These are phyloP conservation scores for Candida vaughaniae DNA, from an alignment of 805 yeast genomes.

Conservation along the genomic window DNA sequence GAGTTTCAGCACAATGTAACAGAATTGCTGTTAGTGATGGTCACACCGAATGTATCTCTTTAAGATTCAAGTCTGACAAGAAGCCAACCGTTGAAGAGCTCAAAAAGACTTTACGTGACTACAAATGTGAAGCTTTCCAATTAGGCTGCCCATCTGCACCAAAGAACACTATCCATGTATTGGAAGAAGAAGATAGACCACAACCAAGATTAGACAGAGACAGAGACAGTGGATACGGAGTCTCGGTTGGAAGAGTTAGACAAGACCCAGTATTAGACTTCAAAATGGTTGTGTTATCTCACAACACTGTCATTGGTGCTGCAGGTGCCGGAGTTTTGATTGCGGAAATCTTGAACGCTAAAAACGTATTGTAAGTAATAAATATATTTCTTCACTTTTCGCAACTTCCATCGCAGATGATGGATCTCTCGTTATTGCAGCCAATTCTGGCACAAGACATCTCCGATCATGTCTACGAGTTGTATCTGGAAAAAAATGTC, in stretches of 20 bases:
- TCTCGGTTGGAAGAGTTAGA: constrained; percentile 91
- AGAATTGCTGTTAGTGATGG: constrained; percentile 97
- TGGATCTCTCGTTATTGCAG: neutral
- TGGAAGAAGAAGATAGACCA: constrained; percentile 91
- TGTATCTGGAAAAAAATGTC: constrained; percentile 28
- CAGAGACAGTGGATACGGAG: constrained; percentile 91
- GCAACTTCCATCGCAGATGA: neutral
- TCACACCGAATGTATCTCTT: constrained; percentile 91
- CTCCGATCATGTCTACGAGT: constrained; percentile 29
- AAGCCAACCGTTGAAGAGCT: constrained; percentile 84
- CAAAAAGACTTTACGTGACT: constrained; percentile 65
- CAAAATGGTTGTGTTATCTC: constrained; percentile 97
- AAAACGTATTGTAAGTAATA: constrained; percentile 57
- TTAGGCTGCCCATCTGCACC: constrained; percentile 93
- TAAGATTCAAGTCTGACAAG: constrained; percentile 76
- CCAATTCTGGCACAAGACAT: neutral
- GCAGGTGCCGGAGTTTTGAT: constrained; percentile 97
- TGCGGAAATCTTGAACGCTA: constrained; percentile 84
- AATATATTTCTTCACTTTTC: too few species aligned
- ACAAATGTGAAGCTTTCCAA: constrained; percentile 77
- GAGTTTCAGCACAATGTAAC: constrained; percentile 94
- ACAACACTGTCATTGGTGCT: constrained; percentile 97
- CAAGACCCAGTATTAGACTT: constrained; percentile 89
- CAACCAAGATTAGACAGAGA: constrained; percentile 97
- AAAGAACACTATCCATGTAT: constrained; percentile 82